Evolutionary conservation across 768 basidiomycete genomes (phyloP).

Genomic region (Lanmaoa pseudosensibilis): DNA sequence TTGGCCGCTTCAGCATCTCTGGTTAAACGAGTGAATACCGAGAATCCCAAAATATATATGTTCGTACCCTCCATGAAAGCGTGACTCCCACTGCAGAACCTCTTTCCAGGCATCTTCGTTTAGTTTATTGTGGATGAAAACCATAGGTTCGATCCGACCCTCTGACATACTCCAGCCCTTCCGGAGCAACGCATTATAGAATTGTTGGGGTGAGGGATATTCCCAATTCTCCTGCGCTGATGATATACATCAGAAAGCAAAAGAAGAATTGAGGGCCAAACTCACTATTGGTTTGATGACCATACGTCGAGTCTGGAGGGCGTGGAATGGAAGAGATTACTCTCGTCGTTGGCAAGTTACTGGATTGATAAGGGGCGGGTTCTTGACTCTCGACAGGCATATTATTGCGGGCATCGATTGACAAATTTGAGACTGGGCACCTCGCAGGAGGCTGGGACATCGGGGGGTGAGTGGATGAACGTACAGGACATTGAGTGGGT

Average conservation of each 20-base stretch:
- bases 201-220: constrained; percentile 14
- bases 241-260: background rate
- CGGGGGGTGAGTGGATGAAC: background rate
- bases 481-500: background rate
- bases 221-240: constrained; percentile 14
- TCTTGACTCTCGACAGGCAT: constrained; percentile 14
- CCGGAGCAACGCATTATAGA: constrained; percentile 13
- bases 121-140: constrained; percentile 8
- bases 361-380: background rate
- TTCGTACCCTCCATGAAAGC: constrained; percentile 14
- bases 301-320: constrained; percentile 6
- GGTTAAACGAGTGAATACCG: background rate
- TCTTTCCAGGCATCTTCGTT: constrained; percentile 13
- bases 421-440: constrained; percentile 1
- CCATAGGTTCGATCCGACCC: constrained; percentile 1
- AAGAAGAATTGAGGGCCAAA: background rate
- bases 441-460: constrained; percentile 3
- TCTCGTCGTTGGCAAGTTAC: background rate
- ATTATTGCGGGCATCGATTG: constrained; percentile 9
- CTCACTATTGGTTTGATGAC: constrained; percentile 13
- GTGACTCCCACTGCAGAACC: constrained; percentile 15
- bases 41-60: background rate
- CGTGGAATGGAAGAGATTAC: constrained; percentile 9
- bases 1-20: constrained; percentile 7
- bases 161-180: constrained; percentile 11